A percentile compares a stretch with the other conserved stretches of the same genome.
These are phyloP conservation scores for cucumber (Cucumis sativus) DNA, from an alignment of 306 rosid genomes.

Conservation along the genomic window DNA sequence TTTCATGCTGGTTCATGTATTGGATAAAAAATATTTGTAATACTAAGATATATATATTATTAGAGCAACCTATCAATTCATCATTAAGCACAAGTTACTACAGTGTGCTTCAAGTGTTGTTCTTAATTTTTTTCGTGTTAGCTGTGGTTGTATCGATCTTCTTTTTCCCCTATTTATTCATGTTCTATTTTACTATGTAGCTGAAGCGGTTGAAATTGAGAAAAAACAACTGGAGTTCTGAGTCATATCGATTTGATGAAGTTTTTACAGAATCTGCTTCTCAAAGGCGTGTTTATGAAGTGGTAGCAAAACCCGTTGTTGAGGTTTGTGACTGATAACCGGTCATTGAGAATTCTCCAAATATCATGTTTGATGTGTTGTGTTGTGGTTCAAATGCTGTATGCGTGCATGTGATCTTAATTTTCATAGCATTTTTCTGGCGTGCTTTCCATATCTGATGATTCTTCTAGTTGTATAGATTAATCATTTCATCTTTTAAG, in stretches of 20 bases:
- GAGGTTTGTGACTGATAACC: constrained; percentile 27
- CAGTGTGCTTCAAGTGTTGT: not conserved
- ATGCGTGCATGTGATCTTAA: not conserved
- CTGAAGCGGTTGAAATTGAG: constrained; percentile 51
- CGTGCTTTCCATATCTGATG: not conserved
- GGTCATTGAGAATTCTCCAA: not conserved
- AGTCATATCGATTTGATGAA: constrained; percentile 54
- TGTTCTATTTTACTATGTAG: constrained; percentile 12
- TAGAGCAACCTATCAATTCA: not conserved
- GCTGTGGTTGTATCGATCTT: not conserved
- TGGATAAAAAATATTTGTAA: not conserved
- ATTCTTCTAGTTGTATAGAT: not conserved
- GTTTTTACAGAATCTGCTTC: constrained; percentile 51
- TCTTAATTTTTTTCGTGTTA: not conserved
- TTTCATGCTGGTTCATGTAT: not conserved
- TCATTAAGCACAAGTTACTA: not conserved
- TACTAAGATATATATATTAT: not conserved
- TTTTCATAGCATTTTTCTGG: not conserved
- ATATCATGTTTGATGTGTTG: constrained; percentile 3
- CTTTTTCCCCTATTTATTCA: not conserved
- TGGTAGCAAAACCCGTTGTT: constrained; percentile 57
- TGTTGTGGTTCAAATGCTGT: not conserved
- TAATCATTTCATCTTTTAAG: not conserved
- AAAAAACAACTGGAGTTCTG: constrained; percentile 61
- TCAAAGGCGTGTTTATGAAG: constrained; percentile 56